phyloP scores from a whole-genome alignment of 75 land plant species.

The Cupressus sempervirens region DNA sequence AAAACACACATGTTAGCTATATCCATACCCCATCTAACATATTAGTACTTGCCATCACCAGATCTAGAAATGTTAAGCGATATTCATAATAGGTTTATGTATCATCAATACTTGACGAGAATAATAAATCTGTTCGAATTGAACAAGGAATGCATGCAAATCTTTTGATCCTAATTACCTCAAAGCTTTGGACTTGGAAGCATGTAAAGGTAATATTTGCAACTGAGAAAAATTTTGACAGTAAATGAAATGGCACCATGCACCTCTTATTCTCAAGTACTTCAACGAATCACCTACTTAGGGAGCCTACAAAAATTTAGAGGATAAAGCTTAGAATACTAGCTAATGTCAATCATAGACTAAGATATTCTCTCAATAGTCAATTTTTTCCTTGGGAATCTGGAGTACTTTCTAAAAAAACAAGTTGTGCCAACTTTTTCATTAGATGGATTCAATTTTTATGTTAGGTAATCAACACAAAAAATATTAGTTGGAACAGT shows the following conservation, averaged over 20 bases:
- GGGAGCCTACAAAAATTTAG: conserved; percentile 32
- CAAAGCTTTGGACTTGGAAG: conserved; percentile 70
- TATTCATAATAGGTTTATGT: not conserved
- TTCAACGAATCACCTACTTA: conserved; percentile 39
- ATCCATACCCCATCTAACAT: conserved; percentile 68
- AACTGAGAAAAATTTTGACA: conserved; percentile 53
- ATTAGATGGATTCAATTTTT: not conserved
- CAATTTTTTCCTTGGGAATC: not conserved
- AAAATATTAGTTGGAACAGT: not conserved
- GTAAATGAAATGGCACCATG: conserved; percentile 57
- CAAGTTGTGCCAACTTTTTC: not conserved
- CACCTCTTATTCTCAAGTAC: conserved; percentile 65
- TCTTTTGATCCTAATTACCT: conserved; percentile 35
- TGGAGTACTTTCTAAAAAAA: not conserved
- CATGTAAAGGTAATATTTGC: conserved; percentile 67
- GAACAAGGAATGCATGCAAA: not conserved
- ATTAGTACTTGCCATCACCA: conserved; percentile 53
- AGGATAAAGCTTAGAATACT: not conserved
- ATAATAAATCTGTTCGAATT: not conserved
- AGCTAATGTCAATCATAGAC: not conserved
- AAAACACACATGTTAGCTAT: conserved; percentile 59
- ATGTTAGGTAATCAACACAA: not conserved
- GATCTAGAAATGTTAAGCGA: not conserved
- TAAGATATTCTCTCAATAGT: not conserved
- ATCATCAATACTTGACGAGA: not conserved